phyloP scores from a whole-genome alignment of 2,329 filamentous ascomycete species.

The Calonectria leucothoes region DNA sequence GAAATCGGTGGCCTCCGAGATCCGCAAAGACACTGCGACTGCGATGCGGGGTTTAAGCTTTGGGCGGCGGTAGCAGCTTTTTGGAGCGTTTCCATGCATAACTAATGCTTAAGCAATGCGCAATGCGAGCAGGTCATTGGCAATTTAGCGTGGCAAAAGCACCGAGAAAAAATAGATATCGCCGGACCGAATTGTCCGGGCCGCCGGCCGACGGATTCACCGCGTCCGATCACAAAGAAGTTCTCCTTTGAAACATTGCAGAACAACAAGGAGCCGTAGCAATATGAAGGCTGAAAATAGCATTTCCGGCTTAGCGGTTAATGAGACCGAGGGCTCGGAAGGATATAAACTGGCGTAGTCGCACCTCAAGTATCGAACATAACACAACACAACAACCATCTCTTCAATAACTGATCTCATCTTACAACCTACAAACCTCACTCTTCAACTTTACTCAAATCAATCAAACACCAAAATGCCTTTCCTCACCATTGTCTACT shows the following conservation, averaged over 20 bases:
- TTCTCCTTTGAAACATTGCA: background rate
- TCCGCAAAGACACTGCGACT: background rate
- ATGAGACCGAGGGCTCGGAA: background rate
- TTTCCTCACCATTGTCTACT: background rate
- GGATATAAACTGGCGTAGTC: background rate
- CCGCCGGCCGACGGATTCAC: background rate
- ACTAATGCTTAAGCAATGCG: no score
- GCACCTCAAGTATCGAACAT: background rate
- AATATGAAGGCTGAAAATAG: no score
- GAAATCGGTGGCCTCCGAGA: no score
- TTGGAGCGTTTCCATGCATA: background rate
- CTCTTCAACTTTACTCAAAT: background rate
- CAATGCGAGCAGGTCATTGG: background rate
- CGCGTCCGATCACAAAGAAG: background rate
- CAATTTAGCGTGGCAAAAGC: background rate
- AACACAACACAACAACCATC: background rate
- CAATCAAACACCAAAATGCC: background rate
- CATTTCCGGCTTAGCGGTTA: background rate
- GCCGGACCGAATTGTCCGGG: background rate
- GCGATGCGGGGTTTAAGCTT: background rate
- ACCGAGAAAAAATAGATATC: background rate
- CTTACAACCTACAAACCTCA: background rate
- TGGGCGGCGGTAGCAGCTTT: background rate
- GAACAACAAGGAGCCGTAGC: background rate
- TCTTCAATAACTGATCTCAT: background rate